Evolutionary conservation across 2,329 filamentous ascomycete species (phyloP), one percentile per base, ranked within the genome.

Genomic region (Aspergillus sojae): DNA sequence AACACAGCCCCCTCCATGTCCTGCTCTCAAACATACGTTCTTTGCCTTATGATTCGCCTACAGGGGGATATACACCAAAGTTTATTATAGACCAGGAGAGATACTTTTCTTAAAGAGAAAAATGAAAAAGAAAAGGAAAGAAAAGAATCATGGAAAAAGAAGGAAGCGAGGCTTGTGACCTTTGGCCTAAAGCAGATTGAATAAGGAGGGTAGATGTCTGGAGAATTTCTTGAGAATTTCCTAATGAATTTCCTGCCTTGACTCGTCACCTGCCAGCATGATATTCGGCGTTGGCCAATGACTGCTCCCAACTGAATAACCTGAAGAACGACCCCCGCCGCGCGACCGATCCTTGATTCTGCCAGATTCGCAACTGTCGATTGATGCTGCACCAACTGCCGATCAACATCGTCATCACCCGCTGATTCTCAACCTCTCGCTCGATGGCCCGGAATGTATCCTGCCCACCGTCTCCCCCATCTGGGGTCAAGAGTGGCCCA

Each of bases 311-410:
- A 48, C 45, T 48, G 45, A 48, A 48, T 26, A 26, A 14, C 45
- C 57, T 34, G 7, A 19, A 32, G 28, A 21, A 46, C 5, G 41
- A 30, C 30, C 39, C 39, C 39, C 16, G 39, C 39, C 39, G 39
- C 39, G 39, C 39, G 16, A 36, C 57, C 9, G 62, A 54, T 0
- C 61, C 61, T 54, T 63, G 62, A 58, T 66, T 58, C 56, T 71
- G 69, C 75, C 74, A 77, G n/a, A 62, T 45, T 58, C 68, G 67
- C 46, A 80, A 61, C 55, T 78, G 75, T 23, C 71, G 69, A 59
- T 73, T 77, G 21, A 81, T 68, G 3, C 64, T 68, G 12, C 70
- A 72, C 79, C 79, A 81, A 59, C 75, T 65, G 28, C 68, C 70
- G 52, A 80, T 67, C 63, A 81, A 58, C 69, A 79, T 72, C 30